Evolutionary conservation across 23 red algal species (phyloP).

Genomic region (Porphyridium purpureum): DNA sequence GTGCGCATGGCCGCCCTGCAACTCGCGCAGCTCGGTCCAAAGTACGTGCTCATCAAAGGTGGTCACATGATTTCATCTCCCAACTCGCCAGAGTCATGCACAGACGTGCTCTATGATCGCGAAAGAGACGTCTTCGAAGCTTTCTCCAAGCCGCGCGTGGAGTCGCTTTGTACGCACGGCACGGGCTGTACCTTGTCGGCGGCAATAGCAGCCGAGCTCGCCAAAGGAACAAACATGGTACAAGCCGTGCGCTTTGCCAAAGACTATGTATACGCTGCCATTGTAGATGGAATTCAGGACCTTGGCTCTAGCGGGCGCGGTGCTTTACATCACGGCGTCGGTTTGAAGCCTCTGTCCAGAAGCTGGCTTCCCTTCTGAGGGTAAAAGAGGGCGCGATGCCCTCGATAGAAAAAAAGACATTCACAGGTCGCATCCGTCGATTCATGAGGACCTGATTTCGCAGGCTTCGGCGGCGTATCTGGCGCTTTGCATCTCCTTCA

Average conservation of each 20-base stretch:
- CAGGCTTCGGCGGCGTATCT: no score
- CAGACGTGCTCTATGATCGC: constrained; percentile 68
- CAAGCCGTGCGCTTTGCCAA: constrained; percentile 45
- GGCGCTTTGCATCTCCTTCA: constrained; percentile 40
- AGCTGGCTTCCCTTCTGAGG: no score
- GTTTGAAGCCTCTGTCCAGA: no score
- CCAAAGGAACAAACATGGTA: constrained; percentile 27
- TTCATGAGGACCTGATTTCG: no score
- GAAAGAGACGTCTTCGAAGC: constrained; percentile 25
- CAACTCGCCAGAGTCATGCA: no score
- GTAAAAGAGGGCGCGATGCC: no score
- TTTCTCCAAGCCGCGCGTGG: constrained; percentile 33
- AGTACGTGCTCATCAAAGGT: constrained; percentile 69
- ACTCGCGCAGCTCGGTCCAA: constrained; percentile 23
- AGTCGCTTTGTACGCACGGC: constrained; percentile 69
- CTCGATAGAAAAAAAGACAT: no score
- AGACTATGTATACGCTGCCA: constrained; percentile 47
- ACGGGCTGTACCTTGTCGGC: constrained; percentile 90
- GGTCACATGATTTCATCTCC: constrained; percentile 39
- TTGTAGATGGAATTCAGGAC: no score
- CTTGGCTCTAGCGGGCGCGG: no score
- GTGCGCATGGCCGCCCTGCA: constrained; percentile 18
- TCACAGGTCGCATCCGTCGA: no score
- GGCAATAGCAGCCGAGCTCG: constrained; percentile 54
- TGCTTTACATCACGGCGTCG: no score